phyloP scores from a whole-genome alignment of 1,284 basidiomycete species.

The Puccinia hordei region DNA sequence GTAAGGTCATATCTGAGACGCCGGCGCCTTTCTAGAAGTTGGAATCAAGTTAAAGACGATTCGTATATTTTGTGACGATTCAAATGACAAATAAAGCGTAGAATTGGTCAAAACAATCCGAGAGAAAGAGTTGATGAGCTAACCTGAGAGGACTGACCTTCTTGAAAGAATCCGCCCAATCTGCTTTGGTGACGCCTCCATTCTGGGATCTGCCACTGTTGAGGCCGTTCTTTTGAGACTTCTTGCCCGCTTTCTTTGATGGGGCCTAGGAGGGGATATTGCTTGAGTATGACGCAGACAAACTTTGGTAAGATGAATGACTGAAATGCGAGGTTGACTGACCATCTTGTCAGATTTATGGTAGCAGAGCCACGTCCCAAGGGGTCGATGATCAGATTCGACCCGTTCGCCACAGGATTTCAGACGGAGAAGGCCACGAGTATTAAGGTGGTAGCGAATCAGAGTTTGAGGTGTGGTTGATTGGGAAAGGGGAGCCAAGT shows the following conservation, averaged over 20 bases:
- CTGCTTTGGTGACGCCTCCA: slow-evolving; percentile 45
- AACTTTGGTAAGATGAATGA: not conserved
- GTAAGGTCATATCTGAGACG: slow-evolving; percentile 96
- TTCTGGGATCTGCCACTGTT: slow-evolving; percentile 22
- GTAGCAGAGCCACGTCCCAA: not conserved
- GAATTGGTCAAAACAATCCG: slow-evolving; percentile 13
- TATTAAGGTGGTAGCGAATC: not conserved
- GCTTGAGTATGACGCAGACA: not conserved
- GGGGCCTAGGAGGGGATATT: slow-evolving; percentile 29
- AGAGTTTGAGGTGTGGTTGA: not conserved
- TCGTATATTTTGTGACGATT: not conserved
- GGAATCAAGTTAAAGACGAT: slow-evolving; percentile 19
- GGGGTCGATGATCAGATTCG: not conserved
- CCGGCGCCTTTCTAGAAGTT: slow-evolving; percentile 66
- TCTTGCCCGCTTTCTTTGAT: slow-evolving; percentile 47
- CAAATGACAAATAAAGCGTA: not conserved
- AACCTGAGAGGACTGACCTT: slow-evolving; percentile 43
- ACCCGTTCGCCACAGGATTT: not conserved
- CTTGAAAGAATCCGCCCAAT: slow-evolving; percentile 51
- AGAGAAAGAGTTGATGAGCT: not conserved
- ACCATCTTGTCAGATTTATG: slow-evolving; percentile 23
- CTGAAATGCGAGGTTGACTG: not conserved
- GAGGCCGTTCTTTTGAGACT: slow-evolving; percentile 39
- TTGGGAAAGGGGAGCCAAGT: not conserved
- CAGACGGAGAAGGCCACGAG: not conserved